Conservation (phyloP, 257 asterid species). For the Solanum piurae region DNA sequence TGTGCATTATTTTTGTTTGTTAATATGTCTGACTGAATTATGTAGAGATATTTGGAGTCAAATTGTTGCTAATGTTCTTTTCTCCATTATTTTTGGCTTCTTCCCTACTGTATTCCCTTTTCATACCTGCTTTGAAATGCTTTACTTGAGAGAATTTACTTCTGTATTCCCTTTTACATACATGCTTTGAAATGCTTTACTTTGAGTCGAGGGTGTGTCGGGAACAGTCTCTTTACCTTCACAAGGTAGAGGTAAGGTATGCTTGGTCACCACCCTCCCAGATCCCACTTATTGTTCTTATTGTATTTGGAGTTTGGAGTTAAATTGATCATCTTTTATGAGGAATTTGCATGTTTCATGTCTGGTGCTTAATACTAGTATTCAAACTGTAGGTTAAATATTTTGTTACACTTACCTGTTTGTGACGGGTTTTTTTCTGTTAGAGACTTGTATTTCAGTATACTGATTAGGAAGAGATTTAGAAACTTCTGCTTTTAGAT, state of each 20-base stretch:
- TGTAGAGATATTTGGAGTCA: not conserved
- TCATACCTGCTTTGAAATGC: not conserved
- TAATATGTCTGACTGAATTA: not conserved
- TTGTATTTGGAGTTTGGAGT: not conserved
- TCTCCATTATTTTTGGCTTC: no score
- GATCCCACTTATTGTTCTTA: not conserved
- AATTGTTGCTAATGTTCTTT: not conserved
- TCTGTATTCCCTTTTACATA: not conserved
- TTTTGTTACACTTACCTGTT: not conserved
- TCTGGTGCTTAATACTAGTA: not conserved
- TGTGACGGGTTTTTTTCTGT: not conserved
- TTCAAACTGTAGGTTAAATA: not conserved
- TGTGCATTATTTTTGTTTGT: not conserved
- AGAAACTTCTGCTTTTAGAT: not conserved
- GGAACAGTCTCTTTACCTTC: not conserved
- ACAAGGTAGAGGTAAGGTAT: not conserved
- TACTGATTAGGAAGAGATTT: not conserved
- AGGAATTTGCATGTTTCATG: not conserved
- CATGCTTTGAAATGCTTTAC: not conserved
- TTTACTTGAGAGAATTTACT: not conserved
- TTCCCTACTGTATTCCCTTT: not conserved
- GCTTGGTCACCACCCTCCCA: not conserved
- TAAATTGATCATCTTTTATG: not conserved
- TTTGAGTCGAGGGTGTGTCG: fast-evolving
- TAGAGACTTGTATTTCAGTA: not conserved